phyloP scores from a whole-genome alignment of 2,329 filamentous ascomycete genomes.

The Alternaria sp. region DNA sequence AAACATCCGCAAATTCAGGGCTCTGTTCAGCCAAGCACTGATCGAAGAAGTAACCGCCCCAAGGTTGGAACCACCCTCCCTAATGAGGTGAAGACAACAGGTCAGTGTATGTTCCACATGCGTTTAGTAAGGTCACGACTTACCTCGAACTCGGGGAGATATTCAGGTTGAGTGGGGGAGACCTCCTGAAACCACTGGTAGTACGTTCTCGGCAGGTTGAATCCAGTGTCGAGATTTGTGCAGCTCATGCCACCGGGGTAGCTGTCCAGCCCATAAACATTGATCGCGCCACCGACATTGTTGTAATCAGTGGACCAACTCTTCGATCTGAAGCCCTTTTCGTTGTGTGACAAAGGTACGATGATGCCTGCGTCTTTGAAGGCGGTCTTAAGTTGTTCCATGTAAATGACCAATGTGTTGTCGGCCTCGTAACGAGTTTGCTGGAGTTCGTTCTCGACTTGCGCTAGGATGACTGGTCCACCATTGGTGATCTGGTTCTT shows the following conservation, averaged over 20 bases:
- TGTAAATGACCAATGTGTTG: conserved; percentile 61
- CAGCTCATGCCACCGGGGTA: conserved; percentile 61
- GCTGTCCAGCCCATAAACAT: conserved; percentile 60
- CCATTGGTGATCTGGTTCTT: conserved; percentile 62
- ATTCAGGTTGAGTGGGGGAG: conserved; percentile 63
- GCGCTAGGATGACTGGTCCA: conserved; percentile 61
- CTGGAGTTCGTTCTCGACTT: conserved; percentile 64
- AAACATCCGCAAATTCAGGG: conserved; percentile 62
- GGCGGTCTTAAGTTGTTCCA: conserved; percentile 61
- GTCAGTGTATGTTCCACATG: background rate
- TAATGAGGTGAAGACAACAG: background rate
- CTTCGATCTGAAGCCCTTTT: conserved; percentile 59
- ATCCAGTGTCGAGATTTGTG: conserved; percentile 60
- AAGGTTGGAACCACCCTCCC: conserved; percentile 63
- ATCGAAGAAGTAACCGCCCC: conserved; percentile 64
- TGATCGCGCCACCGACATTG: conserved; percentile 64
- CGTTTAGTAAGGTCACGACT: background rate
- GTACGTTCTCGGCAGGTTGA: conserved; percentile 62
- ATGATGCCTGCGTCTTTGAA: conserved; percentile 59
- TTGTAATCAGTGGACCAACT: conserved; percentile 66
- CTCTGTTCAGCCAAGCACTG: conserved; percentile 58
- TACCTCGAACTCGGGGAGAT: conserved; percentile 62
- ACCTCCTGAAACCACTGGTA: conserved; percentile 67
- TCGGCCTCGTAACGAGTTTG: conserved; percentile 55
- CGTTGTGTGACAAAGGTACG: conserved; percentile 61